phyloP scores from a whole-genome alignment of 2,329 filamentous ascomycete genomes.

The Acephala macrosclerotiorum region DNA sequence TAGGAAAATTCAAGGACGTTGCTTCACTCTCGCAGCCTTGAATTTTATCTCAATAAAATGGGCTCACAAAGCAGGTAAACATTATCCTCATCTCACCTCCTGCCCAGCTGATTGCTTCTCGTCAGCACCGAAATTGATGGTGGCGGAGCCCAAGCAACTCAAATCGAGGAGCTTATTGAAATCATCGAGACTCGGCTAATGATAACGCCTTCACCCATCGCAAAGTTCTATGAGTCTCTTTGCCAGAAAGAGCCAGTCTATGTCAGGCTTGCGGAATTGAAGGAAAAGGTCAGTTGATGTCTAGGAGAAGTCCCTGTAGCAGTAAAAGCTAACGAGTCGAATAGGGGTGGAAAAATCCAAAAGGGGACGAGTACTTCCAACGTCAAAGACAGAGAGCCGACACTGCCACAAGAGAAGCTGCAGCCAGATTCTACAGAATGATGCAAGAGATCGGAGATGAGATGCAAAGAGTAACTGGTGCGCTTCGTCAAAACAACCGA shows the following conservation, averaged over 20 bases:
- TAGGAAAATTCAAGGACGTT: no score
- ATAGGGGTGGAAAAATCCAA: constrained; percentile 55
- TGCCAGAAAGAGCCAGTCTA: constrained; percentile 8
- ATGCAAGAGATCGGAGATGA: constrained; percentile 52
- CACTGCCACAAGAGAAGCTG: constrained; percentile 30
- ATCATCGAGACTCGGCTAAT: no score
- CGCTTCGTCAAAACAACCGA: constrained; percentile 14
- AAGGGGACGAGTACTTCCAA: constrained; percentile 52
- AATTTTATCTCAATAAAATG: no score
- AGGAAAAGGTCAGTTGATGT: constrained; percentile 1
- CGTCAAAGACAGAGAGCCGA: constrained; percentile 49
- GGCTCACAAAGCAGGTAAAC: no score
- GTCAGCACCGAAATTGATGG: no score
- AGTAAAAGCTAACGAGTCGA: constrained; percentile 4
- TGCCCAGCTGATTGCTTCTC: no score
- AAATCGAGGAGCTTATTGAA: no score
- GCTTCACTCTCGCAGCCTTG: no score
- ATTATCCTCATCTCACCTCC: no score
- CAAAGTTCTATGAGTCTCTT: constrained; percentile 5
- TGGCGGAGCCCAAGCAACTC: no score
- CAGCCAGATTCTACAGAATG: constrained; percentile 47
- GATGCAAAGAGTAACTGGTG: constrained; percentile 43
- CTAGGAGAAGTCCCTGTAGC: neutral
- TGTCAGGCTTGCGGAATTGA: constrained; percentile 13
- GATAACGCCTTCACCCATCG: no score